Conservation (phyloP, 176 grass and related monocot species). For the Eleusine coracana region DNA sequence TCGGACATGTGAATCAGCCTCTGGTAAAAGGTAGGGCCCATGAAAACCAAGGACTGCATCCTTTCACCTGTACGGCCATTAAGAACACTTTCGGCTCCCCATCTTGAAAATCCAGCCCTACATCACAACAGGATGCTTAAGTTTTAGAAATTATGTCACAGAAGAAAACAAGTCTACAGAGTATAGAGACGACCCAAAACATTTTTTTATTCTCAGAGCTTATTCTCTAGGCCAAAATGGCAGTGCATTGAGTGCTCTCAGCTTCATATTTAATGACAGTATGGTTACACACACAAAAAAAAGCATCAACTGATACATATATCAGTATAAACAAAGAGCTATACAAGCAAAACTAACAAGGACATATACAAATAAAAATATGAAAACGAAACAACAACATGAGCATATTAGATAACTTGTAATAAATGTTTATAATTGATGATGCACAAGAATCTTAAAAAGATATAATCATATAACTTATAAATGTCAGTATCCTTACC, state of each 20-base stretch:
- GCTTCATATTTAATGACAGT: neutral
- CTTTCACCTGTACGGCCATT: too few species aligned
- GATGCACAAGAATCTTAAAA: neutral
- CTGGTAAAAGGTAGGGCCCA: conserved; percentile 88
- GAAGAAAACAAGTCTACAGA: neutral
- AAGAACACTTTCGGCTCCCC: too few species aligned
- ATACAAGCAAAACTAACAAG: neutral
- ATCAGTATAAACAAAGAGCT: neutral
- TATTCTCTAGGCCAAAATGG: neutral
- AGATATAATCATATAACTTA: neutral
- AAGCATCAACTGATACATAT: conserved; percentile 6
- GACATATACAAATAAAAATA: conserved; percentile 1
- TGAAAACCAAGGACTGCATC: conserved; percentile 9
- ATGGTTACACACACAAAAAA: neutral
- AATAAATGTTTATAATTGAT: conserved; percentile 26
- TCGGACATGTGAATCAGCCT: conserved; percentile 82
- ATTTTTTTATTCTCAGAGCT: too few species aligned
- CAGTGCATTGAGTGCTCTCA: neutral
- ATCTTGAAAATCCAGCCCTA: too few species aligned
- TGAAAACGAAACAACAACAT: neutral
- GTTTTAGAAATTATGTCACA: neutral
- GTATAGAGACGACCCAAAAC: neutral
- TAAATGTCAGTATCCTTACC: conserved; percentile 3
- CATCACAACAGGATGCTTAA: neutral
- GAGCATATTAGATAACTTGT: conserved; percentile 10